Base-by-base conservation (phyloP, 2,329 filamentous ascomycete genomes). In the Magnaporthales sp. region DNA sequence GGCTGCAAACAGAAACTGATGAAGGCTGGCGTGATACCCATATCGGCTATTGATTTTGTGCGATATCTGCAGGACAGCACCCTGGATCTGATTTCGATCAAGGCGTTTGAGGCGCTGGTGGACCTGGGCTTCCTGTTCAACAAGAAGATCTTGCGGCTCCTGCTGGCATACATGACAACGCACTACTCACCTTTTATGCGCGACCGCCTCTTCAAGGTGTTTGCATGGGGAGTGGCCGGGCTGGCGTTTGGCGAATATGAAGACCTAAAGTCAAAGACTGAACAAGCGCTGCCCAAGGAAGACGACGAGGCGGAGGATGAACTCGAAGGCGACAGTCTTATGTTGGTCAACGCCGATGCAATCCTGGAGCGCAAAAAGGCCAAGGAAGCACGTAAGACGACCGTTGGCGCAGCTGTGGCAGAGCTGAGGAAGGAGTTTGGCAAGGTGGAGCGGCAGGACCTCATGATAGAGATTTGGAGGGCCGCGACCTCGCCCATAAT, bases 51-150 rank as follows among this genome's bases (percentile, higher is more conserved):
- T 51, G 83, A 86, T 67, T 89, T 89, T 72, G 80, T 85, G 26
- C 84, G 87, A 70, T 90, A 90, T 71, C 77, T 89, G 10, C 83
- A 88, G 70, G 88, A 90, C 71, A 86, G 83, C 67, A 90, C 86
- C 6, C 78, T 81, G 63, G 87, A 90, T 69, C 76, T 83, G 51
- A 86, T 90, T 65, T 84, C 88, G 26, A 84, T 90, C 75, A 89
- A 89, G 74, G 86, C 86, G 1, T 89, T 87, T 67, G 85, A 89
- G 70, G 82, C 84, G 10, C 76, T 91, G 61, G 80, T 89, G 51
- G 86, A 89, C 68, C 80, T 90, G n/a, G 86, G 86, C 0, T 81
- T 83, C 63, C 78, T 90, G 71, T 77, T 83, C 70, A 84, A 86
- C 66, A 78, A 83, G 2, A 75, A 77, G 1, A 80, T 90, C 60